Conservation (phyloP, 2,329 filamentous ascomycete genomes). For the Trichoderma harzianum region DNA sequence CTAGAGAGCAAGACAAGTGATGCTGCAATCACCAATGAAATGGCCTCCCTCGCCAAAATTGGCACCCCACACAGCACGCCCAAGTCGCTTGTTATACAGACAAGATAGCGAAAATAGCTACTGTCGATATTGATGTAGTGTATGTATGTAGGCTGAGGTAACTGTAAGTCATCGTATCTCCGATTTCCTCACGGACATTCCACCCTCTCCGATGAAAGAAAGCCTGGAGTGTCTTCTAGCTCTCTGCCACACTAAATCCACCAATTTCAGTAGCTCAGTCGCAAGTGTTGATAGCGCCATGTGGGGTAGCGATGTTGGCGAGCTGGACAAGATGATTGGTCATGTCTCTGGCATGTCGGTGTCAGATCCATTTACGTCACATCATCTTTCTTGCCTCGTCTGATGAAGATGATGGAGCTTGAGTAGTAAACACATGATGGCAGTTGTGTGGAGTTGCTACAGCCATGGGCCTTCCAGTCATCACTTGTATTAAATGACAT, state of each 20-base stretch:
- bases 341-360: neutral
- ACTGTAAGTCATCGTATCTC: neutral
- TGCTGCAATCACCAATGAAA: neutral
- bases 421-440: too few species aligned
- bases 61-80: neutral
- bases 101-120: neutral
- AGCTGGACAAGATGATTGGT: neutral
- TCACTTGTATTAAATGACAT: neutral
- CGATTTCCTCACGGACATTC: neutral
- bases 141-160: neutral
- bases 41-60: neutral
- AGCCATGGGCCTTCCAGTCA: too few species aligned
- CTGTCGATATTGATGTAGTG: too few species aligned
- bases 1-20: neutral
- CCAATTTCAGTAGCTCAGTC: neutral
- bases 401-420: neutral
- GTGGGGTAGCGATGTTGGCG: neutral
- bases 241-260: neutral
- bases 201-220: neutral
- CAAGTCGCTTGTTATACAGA: neutral
- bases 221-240: neutral
- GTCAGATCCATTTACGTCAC: neutral
- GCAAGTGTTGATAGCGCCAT: neutral
- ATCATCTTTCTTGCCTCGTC: neutral
- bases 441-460: neutral